A percentile compares a stretch with the other conserved stretches of the same genome.
These are phyloP conservation scores for Beauveria sp. DNA, from an alignment of 2,329 filamentous ascomycete species.

Conservation along the genomic window DNA sequence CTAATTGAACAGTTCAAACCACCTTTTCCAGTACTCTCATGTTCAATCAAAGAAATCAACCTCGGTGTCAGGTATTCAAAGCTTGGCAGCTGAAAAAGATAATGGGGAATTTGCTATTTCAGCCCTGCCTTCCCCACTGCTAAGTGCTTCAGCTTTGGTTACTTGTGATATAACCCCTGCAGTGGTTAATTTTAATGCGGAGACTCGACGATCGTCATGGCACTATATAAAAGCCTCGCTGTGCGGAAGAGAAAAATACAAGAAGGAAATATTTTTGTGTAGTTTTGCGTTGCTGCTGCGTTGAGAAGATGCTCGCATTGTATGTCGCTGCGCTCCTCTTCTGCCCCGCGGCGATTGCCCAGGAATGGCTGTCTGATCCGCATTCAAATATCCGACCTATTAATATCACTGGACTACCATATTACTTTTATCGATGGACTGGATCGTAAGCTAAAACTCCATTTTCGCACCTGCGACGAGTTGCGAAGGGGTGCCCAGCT, in stretches of 20 bases:
- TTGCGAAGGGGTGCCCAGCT: not conserved
- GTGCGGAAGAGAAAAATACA: no score
- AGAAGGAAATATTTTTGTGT: not conserved
- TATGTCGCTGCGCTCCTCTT: not conserved
- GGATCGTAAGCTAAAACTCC: not conserved
- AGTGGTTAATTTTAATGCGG: not conserved
- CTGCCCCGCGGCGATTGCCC: not conserved
- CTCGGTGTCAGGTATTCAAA: not conserved
- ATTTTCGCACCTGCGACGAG: no score
- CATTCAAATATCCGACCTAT: not conserved
- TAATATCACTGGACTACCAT: not conserved
- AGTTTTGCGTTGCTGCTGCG: not conserved
- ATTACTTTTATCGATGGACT: slow-evolving; percentile 6
- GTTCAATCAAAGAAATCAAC: not conserved
- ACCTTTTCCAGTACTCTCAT: no score
- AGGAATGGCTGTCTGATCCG: slow-evolving; percentile 4
- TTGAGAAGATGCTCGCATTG: not conserved
- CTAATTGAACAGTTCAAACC: no score
- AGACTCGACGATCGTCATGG: not conserved
- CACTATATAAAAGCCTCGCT: not conserved
- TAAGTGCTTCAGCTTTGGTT: not conserved
- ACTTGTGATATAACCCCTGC: not conserved
- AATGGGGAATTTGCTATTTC: not conserved
- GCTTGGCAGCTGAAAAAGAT: slow-evolving; percentile 8
- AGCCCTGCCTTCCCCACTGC: not conserved